phyloP scores from a whole-genome alignment of 176 grass and related monocot species.

The Phoenix roebelenii region DNA sequence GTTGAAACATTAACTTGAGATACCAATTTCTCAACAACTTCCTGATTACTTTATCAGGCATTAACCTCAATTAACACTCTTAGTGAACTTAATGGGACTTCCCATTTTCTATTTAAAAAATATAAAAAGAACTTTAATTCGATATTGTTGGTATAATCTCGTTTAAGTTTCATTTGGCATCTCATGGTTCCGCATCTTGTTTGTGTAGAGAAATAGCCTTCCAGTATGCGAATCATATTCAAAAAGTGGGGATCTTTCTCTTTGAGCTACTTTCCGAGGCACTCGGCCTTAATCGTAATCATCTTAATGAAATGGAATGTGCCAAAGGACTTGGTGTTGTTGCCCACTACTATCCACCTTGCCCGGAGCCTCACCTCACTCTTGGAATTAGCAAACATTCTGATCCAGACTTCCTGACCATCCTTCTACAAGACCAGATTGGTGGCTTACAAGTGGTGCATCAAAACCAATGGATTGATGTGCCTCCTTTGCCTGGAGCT shows the following conservation, averaged over 20 bases:
- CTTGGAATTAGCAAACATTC: slow-evolving; percentile 29
- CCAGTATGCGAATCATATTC: slow-evolving; percentile 13
- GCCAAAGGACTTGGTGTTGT: slow-evolving; percentile 3
- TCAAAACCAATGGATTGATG: slow-evolving; percentile 29
- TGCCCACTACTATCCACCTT: slow-evolving; percentile 48
- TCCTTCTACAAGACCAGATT: slow-evolving; percentile 44
- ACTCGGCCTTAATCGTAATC: slow-evolving; percentile 7
- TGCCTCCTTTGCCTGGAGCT: slow-evolving; percentile 32
- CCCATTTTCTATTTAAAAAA: no score
- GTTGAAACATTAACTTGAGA: no score
- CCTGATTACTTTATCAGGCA: no score
- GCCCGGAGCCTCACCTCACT: slow-evolving; percentile 41
- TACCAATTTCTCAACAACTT: no score
- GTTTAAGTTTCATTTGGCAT: no score
- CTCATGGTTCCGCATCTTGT: neutral
- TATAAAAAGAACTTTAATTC: no score
- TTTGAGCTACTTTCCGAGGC: slow-evolving; percentile 45
- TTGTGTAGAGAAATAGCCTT: slow-evolving; percentile 12
- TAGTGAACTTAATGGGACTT: no score
- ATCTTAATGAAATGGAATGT: slow-evolving; percentile 29
- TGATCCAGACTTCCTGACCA: slow-evolving; percentile 34
- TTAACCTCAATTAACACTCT: no score
- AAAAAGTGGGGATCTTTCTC: slow-evolving; percentile 10
- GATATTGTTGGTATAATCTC: no score
- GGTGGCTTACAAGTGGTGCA: slow-evolving; percentile 42